These are phyloP conservation scores for Asterella californica DNA, from an alignment of 225 moss, liverwort and hornwort species.

Conservation along the genomic window DNA sequence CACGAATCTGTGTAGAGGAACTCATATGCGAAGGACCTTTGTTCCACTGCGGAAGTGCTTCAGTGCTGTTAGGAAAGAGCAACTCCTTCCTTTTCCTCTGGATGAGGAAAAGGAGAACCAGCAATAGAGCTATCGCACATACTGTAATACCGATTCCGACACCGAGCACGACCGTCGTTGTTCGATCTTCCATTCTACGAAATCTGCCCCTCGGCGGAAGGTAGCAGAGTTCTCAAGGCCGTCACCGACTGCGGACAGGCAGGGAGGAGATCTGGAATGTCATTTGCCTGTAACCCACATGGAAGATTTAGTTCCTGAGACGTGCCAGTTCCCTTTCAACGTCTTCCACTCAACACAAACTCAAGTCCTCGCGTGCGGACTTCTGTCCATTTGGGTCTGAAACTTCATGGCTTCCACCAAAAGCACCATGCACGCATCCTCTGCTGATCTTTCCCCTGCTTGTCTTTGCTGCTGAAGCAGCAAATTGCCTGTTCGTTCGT, in stretches of 20 bases:
- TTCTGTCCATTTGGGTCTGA: neutral
- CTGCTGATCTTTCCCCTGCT: neutral
- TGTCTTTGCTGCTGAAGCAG: neutral
- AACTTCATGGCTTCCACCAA: neutral
- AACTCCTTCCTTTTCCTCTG: conserved; percentile 23
- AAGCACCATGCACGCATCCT: neutral
- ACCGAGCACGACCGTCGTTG: conserved; percentile 18
- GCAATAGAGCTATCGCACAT: conserved; percentile 15
- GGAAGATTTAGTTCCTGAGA: neutral
- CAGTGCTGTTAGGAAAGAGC: conserved; percentile 9
- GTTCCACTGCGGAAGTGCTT: conserved; percentile 24
- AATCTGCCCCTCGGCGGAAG: neutral
- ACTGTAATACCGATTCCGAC: conserved; percentile 25
- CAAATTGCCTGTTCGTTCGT: neutral
- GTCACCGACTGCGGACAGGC: neutral
- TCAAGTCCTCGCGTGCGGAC: neutral
- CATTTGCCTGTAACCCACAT: conserved; percentile 4
- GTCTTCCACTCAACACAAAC: neutral
- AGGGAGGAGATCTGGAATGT: neutral
- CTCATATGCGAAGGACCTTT: conserved; percentile 7
- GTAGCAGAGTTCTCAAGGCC: neutral
- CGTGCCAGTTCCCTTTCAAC: neutral
- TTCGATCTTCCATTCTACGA: conserved; percentile 2
- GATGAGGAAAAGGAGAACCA: conserved; percentile 16
- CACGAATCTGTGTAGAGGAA: conserved; percentile 10